Percentiles rank a stretch among this genome's conserved stretches.
Evolutionary conservation across 257 asterid species (phyloP).

Genomic region (Nicotiana tabacum): DNA sequence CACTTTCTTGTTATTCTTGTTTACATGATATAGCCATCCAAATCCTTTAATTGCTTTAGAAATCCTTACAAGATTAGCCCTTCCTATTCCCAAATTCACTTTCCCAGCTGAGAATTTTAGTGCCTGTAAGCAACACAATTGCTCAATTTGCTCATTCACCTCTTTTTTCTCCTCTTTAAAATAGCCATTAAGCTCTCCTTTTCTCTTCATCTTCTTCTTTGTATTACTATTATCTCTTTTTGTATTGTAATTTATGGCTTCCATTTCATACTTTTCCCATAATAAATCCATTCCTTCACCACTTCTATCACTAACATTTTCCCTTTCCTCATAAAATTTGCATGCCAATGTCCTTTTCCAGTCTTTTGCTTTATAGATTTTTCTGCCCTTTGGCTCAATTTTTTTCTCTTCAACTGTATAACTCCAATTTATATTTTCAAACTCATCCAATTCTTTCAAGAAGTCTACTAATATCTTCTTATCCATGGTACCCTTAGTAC

Average conservation of each 20-base stretch:
- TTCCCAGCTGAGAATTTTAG: constrained; percentile 65
- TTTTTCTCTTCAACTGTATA: constrained; percentile 6
- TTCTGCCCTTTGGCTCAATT: constrained; percentile 17
- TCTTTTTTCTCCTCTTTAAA: constrained; percentile 11
- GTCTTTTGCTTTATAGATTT: constrained; percentile 47
- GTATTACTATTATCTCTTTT: neutral
- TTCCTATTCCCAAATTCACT: constrained; percentile 71
- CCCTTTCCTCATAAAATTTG: constrained; percentile 26
- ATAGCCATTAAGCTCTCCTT: neutral
- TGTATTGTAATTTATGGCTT: constrained; percentile 14
- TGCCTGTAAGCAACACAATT: constrained; percentile 76
- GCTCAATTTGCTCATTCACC: constrained; percentile 28
- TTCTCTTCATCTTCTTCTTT: constrained; percentile 1
- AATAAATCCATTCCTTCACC: constrained; percentile 22
- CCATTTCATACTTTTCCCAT: constrained; percentile 79
- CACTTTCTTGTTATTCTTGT: constrained; percentile 74
- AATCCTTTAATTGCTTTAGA: constrained; percentile 75
- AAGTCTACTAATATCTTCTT: constrained; percentile 35
- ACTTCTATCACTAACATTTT: neutral
- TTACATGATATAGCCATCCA: constrained; percentile 69
- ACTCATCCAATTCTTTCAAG: constrained; percentile 12
- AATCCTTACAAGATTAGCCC: constrained; percentile 59
- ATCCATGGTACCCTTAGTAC: neutral
- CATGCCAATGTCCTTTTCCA: constrained; percentile 86
- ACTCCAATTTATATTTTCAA: constrained; percentile 13